Base-by-base conservation (phyloP, 1,139 yeast species). In the Candida dubliniensis region DNA sequence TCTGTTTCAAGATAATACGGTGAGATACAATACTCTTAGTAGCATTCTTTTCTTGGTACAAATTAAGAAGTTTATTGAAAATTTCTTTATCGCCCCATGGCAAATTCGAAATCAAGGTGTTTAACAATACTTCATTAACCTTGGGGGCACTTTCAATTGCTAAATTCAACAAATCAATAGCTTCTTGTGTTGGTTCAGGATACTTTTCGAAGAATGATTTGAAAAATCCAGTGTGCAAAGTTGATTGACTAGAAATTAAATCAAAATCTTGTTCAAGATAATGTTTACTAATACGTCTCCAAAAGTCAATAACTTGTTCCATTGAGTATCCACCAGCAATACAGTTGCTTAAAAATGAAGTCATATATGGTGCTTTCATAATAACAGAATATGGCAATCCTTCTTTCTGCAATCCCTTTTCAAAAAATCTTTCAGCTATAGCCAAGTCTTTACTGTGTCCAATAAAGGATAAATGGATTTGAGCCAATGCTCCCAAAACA, bases 401-500 rank as follows among this genome's bases (percentile, higher is more conserved):
- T 48, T 81, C 82, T 44, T 69, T 69, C 47, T 76, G 72, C 42
- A 86, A 70, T 0, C 90, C 91, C 58, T 84, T 84, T 51, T 81
- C 81, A 59, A 85, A 89, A 57, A 87, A 87, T 41, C 81, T 78
- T 57, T 78, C 80, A 4, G 96, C 88, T 40, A 88, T 81, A 30
- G 73, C 74, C 42, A 84, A 72, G 55, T 89, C 95, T 54, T 82
- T 81, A 62, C 91, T 85, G 52, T 81, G 82, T 40, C 96, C 96
- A 57, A 90, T 84, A 57, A 90, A 89, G 2, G 87, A 77, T 51
- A 85, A 74, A 64, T 87, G 96, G 41, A 86, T 82, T 63, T 84
- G 87, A 38, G 72, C 64, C 49, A 74, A 63, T 2, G 67, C 59
- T 15, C 56, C 50, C 47, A 60, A 56, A 18, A 63, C 52, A 41